Percentiles rank a stretch among this genome's conserved stretches.
These are phyloP conservation scores for Corymbia maculata DNA, from an alignment of 345 rosid species.

Conservation along the genomic window DNA sequence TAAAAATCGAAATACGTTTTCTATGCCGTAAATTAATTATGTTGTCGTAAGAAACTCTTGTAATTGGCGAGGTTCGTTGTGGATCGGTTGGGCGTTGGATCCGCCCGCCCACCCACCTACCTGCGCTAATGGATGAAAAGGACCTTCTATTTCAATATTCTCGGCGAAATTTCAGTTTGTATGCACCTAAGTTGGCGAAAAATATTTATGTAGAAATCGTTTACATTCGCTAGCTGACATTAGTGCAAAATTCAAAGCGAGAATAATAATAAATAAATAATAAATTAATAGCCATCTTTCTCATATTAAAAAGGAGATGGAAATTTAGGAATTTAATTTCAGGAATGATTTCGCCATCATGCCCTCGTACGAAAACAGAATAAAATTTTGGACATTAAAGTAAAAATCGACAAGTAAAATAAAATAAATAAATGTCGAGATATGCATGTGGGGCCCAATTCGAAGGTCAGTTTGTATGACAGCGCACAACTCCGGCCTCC, in stretches of 20 bases:
- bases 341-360: too few species aligned
- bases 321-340: too few species aligned
- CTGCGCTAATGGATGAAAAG: neutral
- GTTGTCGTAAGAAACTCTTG: neutral
- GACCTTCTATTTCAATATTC: neutral
- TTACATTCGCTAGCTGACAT: fast-evolving
- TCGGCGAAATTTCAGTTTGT: neutral
- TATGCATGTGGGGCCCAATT: fast-evolving
- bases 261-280: neutral
- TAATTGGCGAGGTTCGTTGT: neutral
- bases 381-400: too few species aligned
- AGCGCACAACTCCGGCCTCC: neutral
- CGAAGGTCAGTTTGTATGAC: neutral
- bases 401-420: neutral
- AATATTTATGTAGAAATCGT: neutral
- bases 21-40: neutral
- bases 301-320: too few species aligned
- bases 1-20: neutral
- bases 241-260: neutral
- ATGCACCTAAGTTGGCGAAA: neutral
- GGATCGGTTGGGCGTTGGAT: neutral
- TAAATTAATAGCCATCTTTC: too few species aligned
- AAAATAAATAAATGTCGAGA: neutral
- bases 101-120: neutral
- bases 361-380: too few species aligned